phyloP scores from a whole-genome alignment of 1,284 basidiomycete genomes.

The Boletus hoseneyae region DNA sequence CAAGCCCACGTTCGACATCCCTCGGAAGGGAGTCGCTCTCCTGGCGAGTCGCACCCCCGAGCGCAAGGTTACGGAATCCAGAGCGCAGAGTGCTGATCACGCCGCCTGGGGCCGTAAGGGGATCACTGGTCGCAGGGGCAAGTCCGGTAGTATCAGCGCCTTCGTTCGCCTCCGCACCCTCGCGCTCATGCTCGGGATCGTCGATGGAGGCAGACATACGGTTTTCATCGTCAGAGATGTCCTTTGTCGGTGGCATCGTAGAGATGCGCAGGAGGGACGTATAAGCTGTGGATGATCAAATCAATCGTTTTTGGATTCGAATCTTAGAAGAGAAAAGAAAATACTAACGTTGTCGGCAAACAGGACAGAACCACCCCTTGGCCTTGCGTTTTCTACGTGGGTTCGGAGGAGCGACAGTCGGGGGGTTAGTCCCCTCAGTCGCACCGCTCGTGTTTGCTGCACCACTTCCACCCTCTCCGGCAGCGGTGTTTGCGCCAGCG shows the following conservation, averaged over 20 bases:
- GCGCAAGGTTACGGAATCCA: slow-evolving; percentile 32
- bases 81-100: slow-evolving; percentile 35
- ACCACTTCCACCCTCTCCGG: slow-evolving; percentile 19
- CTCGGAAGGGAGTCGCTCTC: slow-evolving; percentile 31
- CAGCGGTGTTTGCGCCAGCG: slow-evolving; percentile 5
- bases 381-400: slow-evolving; percentile 80
- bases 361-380: slow-evolving; percentile 94
- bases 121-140: slow-evolving; percentile 7
- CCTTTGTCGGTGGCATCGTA: slow-evolving; percentile 59
- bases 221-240: slow-evolving; percentile 35
- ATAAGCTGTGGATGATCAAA: slow-evolving; percentile 55
- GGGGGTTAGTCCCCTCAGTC: slow-evolving; percentile 22
- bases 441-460: slow-evolving; percentile 20
- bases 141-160: neutral
- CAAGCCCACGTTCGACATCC: slow-evolving; percentile 37
- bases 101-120: slow-evolving; percentile 20
- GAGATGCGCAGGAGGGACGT: slow-evolving; percentile 84
- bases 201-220: slow-evolving; percentile 37
- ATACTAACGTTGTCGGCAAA: slow-evolving; percentile 80
- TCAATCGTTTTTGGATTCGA: neutral
- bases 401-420: slow-evolving; percentile 32
- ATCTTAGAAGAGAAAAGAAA: neutral
- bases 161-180: slow-evolving; percentile 9
- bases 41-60: slow-evolving; percentile 11
- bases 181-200: slow-evolving; percentile 28